Conservation (phyloP, 2,329 filamentous ascomycete genomes). For the Xylaria hypoxylon region DNA sequence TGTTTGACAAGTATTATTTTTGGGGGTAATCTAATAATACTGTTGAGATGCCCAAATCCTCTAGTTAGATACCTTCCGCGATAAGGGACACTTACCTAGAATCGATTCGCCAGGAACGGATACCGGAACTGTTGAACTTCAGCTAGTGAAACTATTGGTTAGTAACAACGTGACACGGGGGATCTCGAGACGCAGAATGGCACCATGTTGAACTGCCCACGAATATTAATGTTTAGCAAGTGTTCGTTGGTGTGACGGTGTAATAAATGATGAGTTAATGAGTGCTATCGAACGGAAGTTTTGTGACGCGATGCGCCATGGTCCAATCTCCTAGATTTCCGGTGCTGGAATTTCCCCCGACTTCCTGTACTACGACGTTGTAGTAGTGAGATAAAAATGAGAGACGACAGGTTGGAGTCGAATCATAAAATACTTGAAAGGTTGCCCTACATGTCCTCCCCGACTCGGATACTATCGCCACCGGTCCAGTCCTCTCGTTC, state of each 20-base stretch:
- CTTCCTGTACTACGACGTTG: constrained; percentile 5
- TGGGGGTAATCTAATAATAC: background rate
- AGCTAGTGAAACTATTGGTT: constrained; percentile 1
- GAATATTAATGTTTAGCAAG: constrained; percentile 10
- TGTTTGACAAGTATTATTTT: background rate
- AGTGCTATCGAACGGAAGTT: constrained; percentile 30
- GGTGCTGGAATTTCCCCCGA: background rate
- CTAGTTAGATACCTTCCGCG: background rate
- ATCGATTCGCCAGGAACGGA: background rate
- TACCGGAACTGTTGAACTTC: background rate
- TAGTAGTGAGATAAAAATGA: constrained; percentile 25
- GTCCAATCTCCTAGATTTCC: constrained; percentile 21
- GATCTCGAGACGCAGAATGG: constrained; percentile 24
- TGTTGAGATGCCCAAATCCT: background rate
- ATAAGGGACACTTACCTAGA: background rate
- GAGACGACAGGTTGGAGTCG: constrained; percentile 23
- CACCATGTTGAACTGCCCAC: constrained; percentile 15
- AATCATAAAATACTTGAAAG: constrained; percentile 16
- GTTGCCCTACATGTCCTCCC: constrained; percentile 58
- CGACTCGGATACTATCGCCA: constrained; percentile 64
- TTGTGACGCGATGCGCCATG: constrained; percentile 23
- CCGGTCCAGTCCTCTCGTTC: constrained; percentile 84
- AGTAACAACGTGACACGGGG: constrained; percentile 3
- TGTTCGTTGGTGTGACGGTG: constrained; percentile 28
- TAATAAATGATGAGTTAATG: constrained; percentile 33